Percentiles rank a stretch among this genome's conserved stretches.
Evolutionary conservation across 1,139 yeast species (phyloP).

Genomic region (Taphrina sp.): DNA sequence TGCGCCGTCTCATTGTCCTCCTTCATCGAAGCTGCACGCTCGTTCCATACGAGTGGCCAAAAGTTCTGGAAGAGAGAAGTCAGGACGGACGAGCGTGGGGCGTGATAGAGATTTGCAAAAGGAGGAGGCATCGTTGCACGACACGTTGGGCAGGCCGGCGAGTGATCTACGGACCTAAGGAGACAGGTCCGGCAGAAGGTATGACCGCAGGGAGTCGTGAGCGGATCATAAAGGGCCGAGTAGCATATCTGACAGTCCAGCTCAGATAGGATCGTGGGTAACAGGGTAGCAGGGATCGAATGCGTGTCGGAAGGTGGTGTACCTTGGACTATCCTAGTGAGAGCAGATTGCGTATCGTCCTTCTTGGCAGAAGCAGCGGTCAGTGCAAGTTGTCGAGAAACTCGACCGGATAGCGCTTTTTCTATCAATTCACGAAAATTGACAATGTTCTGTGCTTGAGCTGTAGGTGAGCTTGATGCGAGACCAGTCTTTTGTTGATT

Average conservation of each 20-base stretch:
- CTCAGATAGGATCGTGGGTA: constrained; percentile 23
- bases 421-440: constrained; percentile 2
- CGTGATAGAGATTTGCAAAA: constrained; percentile 26
- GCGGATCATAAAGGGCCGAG: constrained; percentile 33
- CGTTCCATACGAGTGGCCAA: constrained; percentile 24
- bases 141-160: constrained; percentile 34
- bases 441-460: not conserved
- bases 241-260: constrained; percentile 35
- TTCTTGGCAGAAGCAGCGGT: not conserved
- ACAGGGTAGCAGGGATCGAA: constrained; percentile 12
- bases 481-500: not conserved
- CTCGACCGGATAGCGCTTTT: not conserved
- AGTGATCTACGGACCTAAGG: constrained; percentile 32
- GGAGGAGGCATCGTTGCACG: constrained; percentile 33
- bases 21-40: constrained; percentile 16
- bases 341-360: not conserved
- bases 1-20: constrained; percentile 25
- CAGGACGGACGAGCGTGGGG: constrained; percentile 18
- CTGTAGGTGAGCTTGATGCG: not conserved
- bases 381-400: not conserved
- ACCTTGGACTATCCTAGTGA: not conserved
- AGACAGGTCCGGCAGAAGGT: constrained; percentile 34
- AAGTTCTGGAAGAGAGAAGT: constrained; percentile 19
- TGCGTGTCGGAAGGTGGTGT: constrained; percentile 10
- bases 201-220: constrained; percentile 35